Percentiles rank a stretch among this genome's conserved stretches.
phyloP scores from a whole-genome alignment of 2,329 filamentous ascomycete genomes.

The Metarhizium humberi region DNA sequence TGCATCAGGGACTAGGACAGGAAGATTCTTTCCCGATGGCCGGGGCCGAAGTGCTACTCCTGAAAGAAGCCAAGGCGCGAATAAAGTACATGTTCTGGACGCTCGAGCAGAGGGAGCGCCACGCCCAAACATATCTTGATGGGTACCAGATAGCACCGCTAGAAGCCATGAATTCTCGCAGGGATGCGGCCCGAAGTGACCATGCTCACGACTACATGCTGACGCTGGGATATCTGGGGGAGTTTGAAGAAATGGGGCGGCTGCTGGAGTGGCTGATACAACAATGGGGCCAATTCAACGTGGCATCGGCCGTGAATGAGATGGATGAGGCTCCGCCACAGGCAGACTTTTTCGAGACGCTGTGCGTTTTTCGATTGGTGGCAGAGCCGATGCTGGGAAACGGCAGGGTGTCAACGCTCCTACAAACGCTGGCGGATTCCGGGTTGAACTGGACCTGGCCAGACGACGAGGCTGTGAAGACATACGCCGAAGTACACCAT shows the following conservation, averaged over 20 bases:
- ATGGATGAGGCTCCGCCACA: constrained; percentile 23
- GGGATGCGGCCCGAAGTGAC: constrained; percentile 27
- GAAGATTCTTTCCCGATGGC: neutral
- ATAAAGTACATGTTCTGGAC: constrained; percentile 19
- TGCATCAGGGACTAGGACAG: no score
- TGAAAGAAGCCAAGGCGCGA: constrained; percentile 12
- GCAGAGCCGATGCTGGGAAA: constrained; percentile 31
- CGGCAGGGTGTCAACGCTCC: constrained; percentile 21
- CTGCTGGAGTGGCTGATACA: constrained; percentile 50
- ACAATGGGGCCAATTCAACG: constrained; percentile 29
- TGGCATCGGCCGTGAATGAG: constrained; percentile 26
- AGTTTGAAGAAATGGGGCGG: constrained; percentile 47
- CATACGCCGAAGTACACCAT: constrained; percentile 20
- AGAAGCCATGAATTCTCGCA: constrained; percentile 23
- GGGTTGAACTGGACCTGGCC: constrained; percentile 29
- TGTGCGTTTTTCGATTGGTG: constrained; percentile 40
- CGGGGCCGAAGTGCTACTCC: constrained; percentile 4
- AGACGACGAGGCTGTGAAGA: constrained; percentile 22
- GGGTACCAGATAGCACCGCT: constrained; percentile 17
- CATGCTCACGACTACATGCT: constrained; percentile 50
- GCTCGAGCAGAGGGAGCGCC: constrained; percentile 16
- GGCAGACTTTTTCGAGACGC: constrained; percentile 25
- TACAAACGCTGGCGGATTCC: constrained; percentile 15
- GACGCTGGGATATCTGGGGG: constrained; percentile 50
- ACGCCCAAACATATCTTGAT: constrained; percentile 11